Evolutionary conservation across 768 basidiomycete species (phyloP), one percentile per base, ranked within the genome.

Genomic region (Russula brevipes): DNA sequence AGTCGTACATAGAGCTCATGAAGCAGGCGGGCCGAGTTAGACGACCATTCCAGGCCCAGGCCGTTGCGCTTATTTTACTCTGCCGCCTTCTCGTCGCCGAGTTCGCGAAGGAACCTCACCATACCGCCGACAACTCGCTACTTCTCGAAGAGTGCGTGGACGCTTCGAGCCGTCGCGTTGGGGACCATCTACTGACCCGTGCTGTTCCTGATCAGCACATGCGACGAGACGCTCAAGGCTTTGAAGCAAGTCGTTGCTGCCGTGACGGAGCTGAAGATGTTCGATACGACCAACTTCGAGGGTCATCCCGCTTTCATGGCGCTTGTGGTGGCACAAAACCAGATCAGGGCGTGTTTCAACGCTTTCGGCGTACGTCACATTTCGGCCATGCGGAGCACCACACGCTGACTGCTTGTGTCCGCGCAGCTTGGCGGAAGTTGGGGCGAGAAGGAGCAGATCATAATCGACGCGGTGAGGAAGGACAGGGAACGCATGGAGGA

Each of bases 31-130:
- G 56, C 11, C 41, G 19, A 50, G 61, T 62, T 45, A 51, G 64
- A 38, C 64, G 64, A 33, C 64, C 64, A 4, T 65, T 63, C 64
- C 45, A 63, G n/a, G 54, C 61, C 5, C 64, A 65, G 45, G 64
- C 64, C 9, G 10, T 63, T 5, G 51, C 51, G 5, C 61, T 65
- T 39, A 53, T 65, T 41, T 35, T 42, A 11, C 47, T 65, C 44
- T 65, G 64, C 46, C 64, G 64, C 45, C n/a, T 7, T 3, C 50
- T 65, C n/a, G 64, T 46, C 42, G 51, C 30, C n/a, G 39, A 44
- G 61, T 65, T 65, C 14, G 55, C 17, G 24, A 33, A 63, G n/a
- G 45, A 63, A 31, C 36, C 17, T 12, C 24, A 44, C 17, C 60
- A 36, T 8, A 65, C 56, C 5, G 36, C 50, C 11, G 56, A 63